These are phyloP conservation scores for Aspergillus udagawae DNA, from an alignment of 2,329 filamentous ascomycete species.

Conservation along the genomic window DNA sequence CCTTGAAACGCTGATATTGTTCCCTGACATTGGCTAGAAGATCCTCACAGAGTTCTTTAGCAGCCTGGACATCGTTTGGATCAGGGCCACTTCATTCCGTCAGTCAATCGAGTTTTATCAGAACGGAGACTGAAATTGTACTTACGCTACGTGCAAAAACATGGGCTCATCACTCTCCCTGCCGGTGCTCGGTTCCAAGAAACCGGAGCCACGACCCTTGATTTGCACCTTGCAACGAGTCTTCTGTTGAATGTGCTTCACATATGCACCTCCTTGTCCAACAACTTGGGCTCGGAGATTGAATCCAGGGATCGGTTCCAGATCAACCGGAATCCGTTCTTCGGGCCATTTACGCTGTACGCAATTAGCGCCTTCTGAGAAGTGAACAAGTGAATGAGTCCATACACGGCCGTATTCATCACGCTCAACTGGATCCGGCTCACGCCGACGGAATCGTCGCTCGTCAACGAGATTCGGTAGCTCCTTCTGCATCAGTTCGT, in stretches of 20 bases:
- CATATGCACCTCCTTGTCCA: conserved; percentile 87
- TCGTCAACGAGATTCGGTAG: conserved; percentile 94
- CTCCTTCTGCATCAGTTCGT: conserved; percentile 94
- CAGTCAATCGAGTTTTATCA: conserved; percentile 21
- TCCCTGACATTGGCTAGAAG: conserved; percentile 80
- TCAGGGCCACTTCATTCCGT: conserved; percentile 69
- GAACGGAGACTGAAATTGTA: background rate
- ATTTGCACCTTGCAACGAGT: conserved; percentile 96
- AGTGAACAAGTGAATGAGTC: background rate
- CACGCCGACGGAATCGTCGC: conserved; percentile 79
- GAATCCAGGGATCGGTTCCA: conserved; percentile 90
- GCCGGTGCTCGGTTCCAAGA: conserved; percentile 83
- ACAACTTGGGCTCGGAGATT: conserved; percentile 96
- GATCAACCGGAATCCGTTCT: conserved; percentile 83
- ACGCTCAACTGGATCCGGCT: conserved; percentile 74
- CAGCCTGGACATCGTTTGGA: conserved; percentile 76
- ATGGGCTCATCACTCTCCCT: conserved; percentile 91
- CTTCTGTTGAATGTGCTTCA: conserved; percentile 96
- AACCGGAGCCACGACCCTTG: conserved; percentile 92
- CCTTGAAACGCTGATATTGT: conserved; percentile 89
- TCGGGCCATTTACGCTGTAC: conserved; percentile 95
- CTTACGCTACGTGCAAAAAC: conserved; percentile 89
- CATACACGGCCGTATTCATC: conserved; percentile 84
- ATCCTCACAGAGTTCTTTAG: conserved; percentile 84
- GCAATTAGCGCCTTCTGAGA: conserved; percentile 14